Conservation (phyloP, 441 rosid genomes). For the Pelargonium exstipulatum region DNA sequence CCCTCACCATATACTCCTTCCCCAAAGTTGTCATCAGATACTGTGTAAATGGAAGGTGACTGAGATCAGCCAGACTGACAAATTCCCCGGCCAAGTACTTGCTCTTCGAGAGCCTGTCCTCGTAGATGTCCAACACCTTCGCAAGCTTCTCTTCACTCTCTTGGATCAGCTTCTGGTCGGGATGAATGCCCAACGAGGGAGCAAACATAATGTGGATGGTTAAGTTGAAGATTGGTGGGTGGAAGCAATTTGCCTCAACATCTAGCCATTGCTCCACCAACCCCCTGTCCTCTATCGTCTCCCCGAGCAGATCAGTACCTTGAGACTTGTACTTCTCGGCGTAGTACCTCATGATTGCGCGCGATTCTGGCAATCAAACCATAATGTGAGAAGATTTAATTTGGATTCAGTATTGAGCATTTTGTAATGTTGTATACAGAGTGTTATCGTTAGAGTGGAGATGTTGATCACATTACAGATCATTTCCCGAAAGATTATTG, state of each 20-base stretch:
- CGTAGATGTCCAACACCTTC: conserved; percentile 51
- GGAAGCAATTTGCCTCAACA: conserved; percentile 43
- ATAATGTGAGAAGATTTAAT: too few relatives aligned
- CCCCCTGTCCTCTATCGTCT: conserved; percentile 52
- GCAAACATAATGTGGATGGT: conserved; percentile 41
- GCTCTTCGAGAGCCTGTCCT: conserved; percentile 46
- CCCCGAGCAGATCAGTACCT: conserved; percentile 58
- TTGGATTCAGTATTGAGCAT: too few relatives aligned
- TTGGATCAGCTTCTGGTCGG: conserved; percentile 43
- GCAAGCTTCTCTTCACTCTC: conserved; percentile 55
- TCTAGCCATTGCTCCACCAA: conserved; percentile 69
- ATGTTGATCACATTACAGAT: too few relatives aligned
- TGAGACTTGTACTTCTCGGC: conserved; percentile 57
- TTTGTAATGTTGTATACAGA: too few relatives aligned
- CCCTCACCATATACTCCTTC: conserved; percentile 28
- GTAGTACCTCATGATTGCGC: conserved; percentile 59
- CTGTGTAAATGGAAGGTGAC: conserved; percentile 51
- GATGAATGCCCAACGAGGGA: conserved; percentile 32
- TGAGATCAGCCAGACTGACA: conserved; percentile 63
- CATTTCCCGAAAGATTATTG: too few relatives aligned
- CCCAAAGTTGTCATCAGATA: conserved; percentile 36
- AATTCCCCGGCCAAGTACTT: conserved; percentile 63
- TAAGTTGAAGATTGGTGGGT: conserved; percentile 40
- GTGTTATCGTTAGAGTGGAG: too few relatives aligned
- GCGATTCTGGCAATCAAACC: conserved; percentile 39